phyloP scores from a whole-genome alignment of 805 yeast species.

The Pichia nanzhaoensis region DNA sequence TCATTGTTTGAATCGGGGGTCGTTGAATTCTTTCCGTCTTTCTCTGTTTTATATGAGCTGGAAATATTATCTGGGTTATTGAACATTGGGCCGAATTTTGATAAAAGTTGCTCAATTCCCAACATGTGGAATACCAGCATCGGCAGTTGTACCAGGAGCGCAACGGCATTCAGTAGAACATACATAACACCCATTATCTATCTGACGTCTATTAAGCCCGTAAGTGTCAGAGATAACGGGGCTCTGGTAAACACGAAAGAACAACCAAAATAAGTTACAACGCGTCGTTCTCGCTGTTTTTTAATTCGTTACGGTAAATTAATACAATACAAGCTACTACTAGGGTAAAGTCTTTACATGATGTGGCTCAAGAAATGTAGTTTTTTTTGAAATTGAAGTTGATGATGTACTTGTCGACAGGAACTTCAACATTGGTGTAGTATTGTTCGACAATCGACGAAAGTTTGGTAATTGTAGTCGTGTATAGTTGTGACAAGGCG shows the following conservation, averaged over 20 bases:
- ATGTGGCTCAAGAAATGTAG: slow-evolving; percentile 6
- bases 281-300: too few species aligned
- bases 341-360: too few species aligned
- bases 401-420: slow-evolving; percentile 28
- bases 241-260: too few species aligned
- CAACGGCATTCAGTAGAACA: slow-evolving; percentile 6
- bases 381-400: slow-evolving; percentile 28
- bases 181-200: neutral
- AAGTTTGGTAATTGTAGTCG: slow-evolving; percentile 46
- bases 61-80: slow-evolving; percentile 21
- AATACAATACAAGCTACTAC: too few species aligned
- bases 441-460: slow-evolving; percentile 47
- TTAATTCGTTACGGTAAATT: too few species aligned
- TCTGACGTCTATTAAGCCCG: too few species aligned
- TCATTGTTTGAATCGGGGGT: too few species aligned
- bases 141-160: slow-evolving; percentile 19
- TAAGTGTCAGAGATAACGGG: too few species aligned
- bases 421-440: slow-evolving; percentile 34
- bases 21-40: neutral
- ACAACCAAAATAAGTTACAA: too few species aligned
- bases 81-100: slow-evolving; percentile 13
- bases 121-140: slow-evolving; percentile 19
- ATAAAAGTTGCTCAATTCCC: slow-evolving; percentile 18
- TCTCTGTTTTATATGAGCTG: neutral
- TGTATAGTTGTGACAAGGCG: slow-evolving; percentile 57